These are phyloP conservation scores for Urostyla sp. DNA, from an alignment of 73 alveolate species.

Conservation along the genomic window DNA sequence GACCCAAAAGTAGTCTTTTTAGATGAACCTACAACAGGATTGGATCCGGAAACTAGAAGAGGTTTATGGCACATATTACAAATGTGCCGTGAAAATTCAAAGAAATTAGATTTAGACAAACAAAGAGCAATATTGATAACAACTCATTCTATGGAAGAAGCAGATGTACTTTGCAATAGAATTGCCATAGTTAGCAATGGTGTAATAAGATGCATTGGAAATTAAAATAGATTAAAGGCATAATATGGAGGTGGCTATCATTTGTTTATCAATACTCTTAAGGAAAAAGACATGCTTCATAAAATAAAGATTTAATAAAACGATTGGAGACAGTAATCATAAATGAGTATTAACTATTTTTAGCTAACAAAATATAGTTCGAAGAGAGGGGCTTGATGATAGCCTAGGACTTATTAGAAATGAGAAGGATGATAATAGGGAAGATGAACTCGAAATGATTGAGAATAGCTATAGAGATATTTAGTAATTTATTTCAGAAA, in stretches of 20 bases:
- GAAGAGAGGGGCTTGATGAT: no score
- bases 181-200: conserved; percentile 92
- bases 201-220: conserved; percentile 87
- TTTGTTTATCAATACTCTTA: conserved; percentile 76
- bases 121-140: conserved; percentile 95
- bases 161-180: conserved; percentile 97
- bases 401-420: background rate
- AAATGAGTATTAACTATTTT: no score
- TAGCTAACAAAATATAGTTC: no score
- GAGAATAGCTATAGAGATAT: background rate
- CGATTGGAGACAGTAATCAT: no score
- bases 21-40: conserved; percentile 99
- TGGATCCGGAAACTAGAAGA: conserved; percentile 98
- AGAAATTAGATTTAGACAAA: no score
- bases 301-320: background rate
- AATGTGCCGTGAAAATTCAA: no score
- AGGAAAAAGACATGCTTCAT: no score
- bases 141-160: conserved; percentile 99
- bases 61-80: conserved; percentile 93
- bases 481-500: conserved; percentile 30
- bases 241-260: conserved; percentile 92
- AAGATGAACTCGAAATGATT: conserved; percentile 11
- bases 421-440: background rate
- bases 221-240: conserved; percentile 81
- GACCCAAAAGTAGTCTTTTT: conserved; percentile 93